Evolutionary conservation across 2,329 filamentous ascomycete genomes (phyloP).

Genomic region (Ustulina deusta): DNA sequence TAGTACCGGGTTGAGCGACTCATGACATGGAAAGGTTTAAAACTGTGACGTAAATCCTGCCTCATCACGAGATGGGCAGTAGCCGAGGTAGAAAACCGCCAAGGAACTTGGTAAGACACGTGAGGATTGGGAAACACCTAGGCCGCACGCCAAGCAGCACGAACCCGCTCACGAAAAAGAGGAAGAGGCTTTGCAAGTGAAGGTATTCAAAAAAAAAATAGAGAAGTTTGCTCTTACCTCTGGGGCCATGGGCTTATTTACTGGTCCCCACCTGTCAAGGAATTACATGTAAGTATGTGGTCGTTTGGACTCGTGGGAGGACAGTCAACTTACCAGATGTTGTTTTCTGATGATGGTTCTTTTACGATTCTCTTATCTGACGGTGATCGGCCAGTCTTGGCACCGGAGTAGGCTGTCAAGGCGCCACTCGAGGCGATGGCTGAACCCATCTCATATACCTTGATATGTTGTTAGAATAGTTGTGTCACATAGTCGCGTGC

Average conservation of each 20-base stretch:
- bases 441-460: constrained; percentile 90
- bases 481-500: constrained; percentile 34
- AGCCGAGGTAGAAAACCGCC: constrained; percentile 31
- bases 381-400: constrained; percentile 97
- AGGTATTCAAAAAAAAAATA: not conserved
- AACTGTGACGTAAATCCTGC: constrained; percentile 35
- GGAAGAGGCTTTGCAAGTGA: constrained; percentile 8
- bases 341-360: constrained; percentile 86
- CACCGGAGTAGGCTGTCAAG: constrained; percentile 95
- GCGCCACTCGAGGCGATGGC: constrained; percentile 97
- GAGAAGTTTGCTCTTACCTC: constrained; percentile 75
- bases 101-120: constrained; percentile 12
- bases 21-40: not conserved
- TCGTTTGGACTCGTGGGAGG: not conserved
- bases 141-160: constrained; percentile 8
- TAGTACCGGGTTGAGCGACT: constrained; percentile 12
- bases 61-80: constrained; percentile 24
- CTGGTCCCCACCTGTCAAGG: constrained; percentile 81
- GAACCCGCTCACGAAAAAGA: not conserved
- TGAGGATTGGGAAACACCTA: constrained; percentile 7
- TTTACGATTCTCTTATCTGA: constrained; percentile 98
- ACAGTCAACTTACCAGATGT: constrained; percentile 76
- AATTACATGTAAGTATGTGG: constrained; percentile 47
- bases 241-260: constrained; percentile 98
- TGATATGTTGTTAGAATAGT: constrained; percentile 40